These are phyloP conservation scores for Mycena metata DNA, from an alignment of 768 basidiomycete genomes.

Conservation along the genomic window DNA sequence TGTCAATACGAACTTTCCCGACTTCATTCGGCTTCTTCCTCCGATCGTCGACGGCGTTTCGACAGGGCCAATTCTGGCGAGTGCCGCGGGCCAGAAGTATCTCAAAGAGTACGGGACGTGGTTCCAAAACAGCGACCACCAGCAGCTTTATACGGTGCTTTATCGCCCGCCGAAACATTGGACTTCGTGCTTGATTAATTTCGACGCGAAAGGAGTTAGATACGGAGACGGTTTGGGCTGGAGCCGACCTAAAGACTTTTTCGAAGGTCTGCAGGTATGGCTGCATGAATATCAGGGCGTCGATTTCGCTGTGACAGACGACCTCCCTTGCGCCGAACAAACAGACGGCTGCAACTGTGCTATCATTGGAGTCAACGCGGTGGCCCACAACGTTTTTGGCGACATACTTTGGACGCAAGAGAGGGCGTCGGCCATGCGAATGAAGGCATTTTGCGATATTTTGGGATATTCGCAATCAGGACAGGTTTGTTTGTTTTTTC, in stretches of 20 bases:
- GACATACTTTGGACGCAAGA: constrained; percentile 34
- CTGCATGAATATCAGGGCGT: neutral
- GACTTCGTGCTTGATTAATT: constrained; percentile 18
- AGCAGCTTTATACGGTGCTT: constrained; percentile 2
- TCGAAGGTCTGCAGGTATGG: constrained; percentile 14
- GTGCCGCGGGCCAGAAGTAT: neutral
- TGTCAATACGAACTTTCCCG: constrained; percentile 2
- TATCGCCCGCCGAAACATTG: constrained; percentile 24
- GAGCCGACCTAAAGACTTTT: constrained; percentile 14
- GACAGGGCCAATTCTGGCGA: neutral
- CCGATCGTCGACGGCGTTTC: constrained; percentile 17
- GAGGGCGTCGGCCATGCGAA: constrained; percentile 1
- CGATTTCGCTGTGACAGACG: constrained; percentile 1
- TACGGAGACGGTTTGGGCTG: constrained; percentile 28
- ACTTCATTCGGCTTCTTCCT: neutral
- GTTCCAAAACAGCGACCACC: neutral
- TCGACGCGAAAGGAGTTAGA: neutral
- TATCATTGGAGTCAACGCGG: constrained; percentile 35
- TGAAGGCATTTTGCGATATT: constrained; percentile 30
- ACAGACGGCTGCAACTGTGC: constrained; percentile 36
- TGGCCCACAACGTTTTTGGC: constrained; percentile 26
- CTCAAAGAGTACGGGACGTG: constrained; percentile 18
- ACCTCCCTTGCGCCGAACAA: constrained; percentile 28
- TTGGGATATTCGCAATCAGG: constrained; percentile 4
- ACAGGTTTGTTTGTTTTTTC: neutral